Base-by-base conservation (phyloP, 2,329 filamentous ascomycete species). In the Pseudocercospora macadamiae region DNA sequence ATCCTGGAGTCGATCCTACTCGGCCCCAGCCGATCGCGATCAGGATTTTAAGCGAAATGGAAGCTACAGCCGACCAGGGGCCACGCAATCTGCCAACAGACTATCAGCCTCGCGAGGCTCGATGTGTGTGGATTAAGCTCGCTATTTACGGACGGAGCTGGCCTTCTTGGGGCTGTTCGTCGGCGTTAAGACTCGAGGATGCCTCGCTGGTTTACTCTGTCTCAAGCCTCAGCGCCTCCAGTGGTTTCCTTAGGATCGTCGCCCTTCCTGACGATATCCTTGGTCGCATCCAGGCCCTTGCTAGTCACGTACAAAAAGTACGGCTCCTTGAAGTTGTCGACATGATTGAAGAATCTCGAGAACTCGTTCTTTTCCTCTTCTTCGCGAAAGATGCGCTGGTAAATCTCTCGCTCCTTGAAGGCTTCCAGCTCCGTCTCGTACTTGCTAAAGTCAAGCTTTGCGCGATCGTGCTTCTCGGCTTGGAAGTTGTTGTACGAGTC, bases 351-450 rank as follows among this genome's bases (percentile, higher is more conserved):
- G 69, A 82, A 82, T 4, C 76, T 71, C 47, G 63, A 61, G 59
- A 67, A 85, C 90, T 84, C 81, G 93, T 92, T 64, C 91, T 88
- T 73, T 88, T 86, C 76, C 55, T 95, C 90, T 75, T 97, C 95
- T 53, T 96, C 89, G 23, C 89, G 83, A 75, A 96, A 97, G 66
- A 97, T 96, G 21, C 91, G 84, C 69, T 90, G 86, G 73, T 99
- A 99, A 61, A 99, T 97, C 74, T 96, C 87, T 66, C 87, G 79
- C 72, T 96, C 87, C 79, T 97, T 97, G 77, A 99, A 99, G 60
- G 87, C 89, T 63, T 89, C 83, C 67, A 99, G 90, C 74, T 91
- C 84, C 48, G 86, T 84, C 60, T 93, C 86, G 69, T 88, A 92
- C 62, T 88, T 89, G 48, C 80, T 80, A 73, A 97, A 99, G 68